Conservation (phyloP, 2,329 filamentous ascomycete genomes). For the Phialocephala sp. region DNA sequence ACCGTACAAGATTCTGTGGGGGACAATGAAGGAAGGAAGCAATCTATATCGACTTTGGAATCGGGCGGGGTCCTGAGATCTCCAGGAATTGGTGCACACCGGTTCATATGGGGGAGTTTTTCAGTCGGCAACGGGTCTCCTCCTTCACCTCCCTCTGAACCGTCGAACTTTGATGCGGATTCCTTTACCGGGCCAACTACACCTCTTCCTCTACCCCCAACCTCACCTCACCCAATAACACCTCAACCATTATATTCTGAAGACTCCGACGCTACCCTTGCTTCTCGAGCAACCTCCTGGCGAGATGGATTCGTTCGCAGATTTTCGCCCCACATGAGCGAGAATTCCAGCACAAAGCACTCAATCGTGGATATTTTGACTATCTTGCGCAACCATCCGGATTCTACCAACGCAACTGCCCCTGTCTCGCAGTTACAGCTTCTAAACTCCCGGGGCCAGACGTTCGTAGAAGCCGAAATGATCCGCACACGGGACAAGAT, state of each 20-base stretch:
- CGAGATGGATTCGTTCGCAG: constrained; percentile 31
- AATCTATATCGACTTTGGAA: constrained; percentile 29
- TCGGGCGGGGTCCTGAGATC: constrained; percentile 22
- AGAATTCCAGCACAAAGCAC: constrained; percentile 20
- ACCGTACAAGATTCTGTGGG: constrained; percentile 25
- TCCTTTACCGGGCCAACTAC: constrained; percentile 32
- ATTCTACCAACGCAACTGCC: constrained; percentile 18
- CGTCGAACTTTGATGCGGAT: constrained; percentile 31
- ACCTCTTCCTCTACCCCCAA: constrained; percentile 27
- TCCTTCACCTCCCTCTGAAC: constrained; percentile 30
- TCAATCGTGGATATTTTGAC: constrained; percentile 35
- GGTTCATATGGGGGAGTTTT: constrained; percentile 41
- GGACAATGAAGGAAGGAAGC: constrained; percentile 23
- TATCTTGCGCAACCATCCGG: constrained; percentile 29
- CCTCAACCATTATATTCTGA: constrained; percentile 7
- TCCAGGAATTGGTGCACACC: constrained; percentile 31
- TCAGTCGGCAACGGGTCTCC: constrained; percentile 25
- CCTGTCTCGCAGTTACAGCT: constrained; percentile 36
- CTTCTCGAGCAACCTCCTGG: constrained; percentile 32
- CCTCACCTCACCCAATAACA: constrained; percentile 13
- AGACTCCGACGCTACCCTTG: constrained; percentile 15
- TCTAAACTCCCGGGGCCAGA: constrained; percentile 37
- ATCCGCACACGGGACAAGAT: constrained; percentile 58
- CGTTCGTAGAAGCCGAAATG: constrained; percentile 43
- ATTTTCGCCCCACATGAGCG: constrained; percentile 29